Percentiles rank a stretch among this genome's conserved stretches.
Conservation (phyloP, 2,329 filamentous ascomycete species). For the Seiridium cupressi region DNA sequence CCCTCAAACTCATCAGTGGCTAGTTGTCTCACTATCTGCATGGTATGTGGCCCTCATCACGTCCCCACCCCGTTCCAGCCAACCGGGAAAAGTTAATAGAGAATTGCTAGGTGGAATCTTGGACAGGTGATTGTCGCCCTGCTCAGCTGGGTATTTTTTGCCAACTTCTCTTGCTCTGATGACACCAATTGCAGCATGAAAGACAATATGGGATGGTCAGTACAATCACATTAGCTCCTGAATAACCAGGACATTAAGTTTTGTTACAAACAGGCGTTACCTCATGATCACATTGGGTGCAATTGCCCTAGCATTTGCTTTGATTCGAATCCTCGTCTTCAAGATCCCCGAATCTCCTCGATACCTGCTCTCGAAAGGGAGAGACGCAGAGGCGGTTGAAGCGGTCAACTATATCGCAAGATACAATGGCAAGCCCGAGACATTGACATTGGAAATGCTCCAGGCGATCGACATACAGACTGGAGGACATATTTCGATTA, state of each 20-base stretch:
- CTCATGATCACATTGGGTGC: constrained; percentile 42
- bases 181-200: constrained; percentile 34
- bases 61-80: too few relatives aligned
- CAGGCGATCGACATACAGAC: constrained; percentile 15
- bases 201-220: constrained; percentile 48
- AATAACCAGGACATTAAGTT: too few relatives aligned
- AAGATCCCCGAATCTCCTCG: constrained; percentile 46
- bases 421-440: constrained; percentile 31
- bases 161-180: constrained; percentile 36
- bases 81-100: too few relatives aligned
- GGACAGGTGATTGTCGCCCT: constrained; percentile 38
- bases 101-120: constrained; percentile 26
- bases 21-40: constrained; percentile 39
- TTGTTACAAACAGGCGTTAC: constrained; percentile 30
- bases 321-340: constrained; percentile 45
- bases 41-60: constrained; percentile 15
- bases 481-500: constrained; percentile 13
- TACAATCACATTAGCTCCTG: not conserved
- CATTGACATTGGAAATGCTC: constrained; percentile 36
- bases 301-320: constrained; percentile 40
- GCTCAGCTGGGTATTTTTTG: constrained; percentile 42
- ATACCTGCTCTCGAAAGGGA: constrained; percentile 40
- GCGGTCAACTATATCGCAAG: constrained; percentile 45
- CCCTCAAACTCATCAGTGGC: constrained; percentile 44
- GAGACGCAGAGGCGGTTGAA: constrained; percentile 44